A percentile compares a stretch with the other conserved stretches of the same genome.
These are phyloP conservation scores for Scytalidium sp. DNA, from an alignment of 2,329 filamentous ascomycete genomes.

Conservation along the genomic window DNA sequence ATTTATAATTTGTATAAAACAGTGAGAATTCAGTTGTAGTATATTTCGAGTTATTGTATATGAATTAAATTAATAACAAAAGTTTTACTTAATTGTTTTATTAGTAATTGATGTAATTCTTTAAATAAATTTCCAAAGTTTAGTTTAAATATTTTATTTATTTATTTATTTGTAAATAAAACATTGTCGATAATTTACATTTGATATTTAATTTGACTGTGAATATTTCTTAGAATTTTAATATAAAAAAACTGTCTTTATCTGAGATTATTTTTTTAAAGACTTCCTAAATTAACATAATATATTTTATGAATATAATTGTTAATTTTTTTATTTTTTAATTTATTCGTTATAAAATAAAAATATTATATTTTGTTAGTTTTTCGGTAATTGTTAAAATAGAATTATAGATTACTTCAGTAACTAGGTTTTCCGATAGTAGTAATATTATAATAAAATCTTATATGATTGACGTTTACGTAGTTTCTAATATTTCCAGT, in stretches of 20 bases:
- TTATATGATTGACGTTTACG: too few relatives aligned
- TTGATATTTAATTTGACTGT: constrained; percentile 6
- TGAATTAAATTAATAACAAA: constrained; percentile 6
- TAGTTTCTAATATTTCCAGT: too few relatives aligned
- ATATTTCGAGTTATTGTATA: constrained; percentile 9
- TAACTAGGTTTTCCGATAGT: too few relatives aligned
- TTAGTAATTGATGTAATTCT: constrained; percentile 9
- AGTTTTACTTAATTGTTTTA: too few relatives aligned
- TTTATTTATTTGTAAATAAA: constrained; percentile 8
- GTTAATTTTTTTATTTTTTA: background rate
- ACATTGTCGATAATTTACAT: constrained; percentile 7
- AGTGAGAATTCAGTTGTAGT: constrained; percentile 8
- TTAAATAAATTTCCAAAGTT: constrained; percentile 6
- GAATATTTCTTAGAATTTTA: too few relatives aligned
- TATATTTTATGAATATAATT: constrained; percentile 1
- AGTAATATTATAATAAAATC: too few relatives aligned
- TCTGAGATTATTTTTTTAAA: constrained; percentile 11
- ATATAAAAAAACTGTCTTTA: constrained; percentile 11
- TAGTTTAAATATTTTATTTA: constrained; percentile 6
- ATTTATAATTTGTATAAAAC: too few relatives aligned
- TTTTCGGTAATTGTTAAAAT: too few relatives aligned
- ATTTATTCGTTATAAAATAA: constrained; percentile 1
- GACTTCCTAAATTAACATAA: constrained; percentile 2
- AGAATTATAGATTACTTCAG: too few relatives aligned
- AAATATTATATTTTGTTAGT: too few relatives aligned